Evolutionary conservation across 2,329 filamentous ascomycete species (phyloP), one percentile per base, ranked within the genome.

Genomic region (Verticillium albo-atrum): DNA sequence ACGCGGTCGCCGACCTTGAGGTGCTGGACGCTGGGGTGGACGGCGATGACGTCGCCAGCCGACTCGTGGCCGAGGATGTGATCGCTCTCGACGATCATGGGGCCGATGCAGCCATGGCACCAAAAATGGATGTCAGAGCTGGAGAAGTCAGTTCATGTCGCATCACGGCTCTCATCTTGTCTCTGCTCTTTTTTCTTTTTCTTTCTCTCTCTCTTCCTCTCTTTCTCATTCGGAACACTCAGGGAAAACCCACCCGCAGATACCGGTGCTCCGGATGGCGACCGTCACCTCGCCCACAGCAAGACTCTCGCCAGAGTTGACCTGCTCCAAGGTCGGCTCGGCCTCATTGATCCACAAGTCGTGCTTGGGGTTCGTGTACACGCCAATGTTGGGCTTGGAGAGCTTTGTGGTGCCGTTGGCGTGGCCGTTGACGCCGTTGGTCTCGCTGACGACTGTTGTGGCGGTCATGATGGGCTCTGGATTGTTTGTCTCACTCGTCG

Each of bases 121-220:
- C 94, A 98, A 81, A 98, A 98, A 78, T 98, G 94, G 59, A 98
- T 89, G 75, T 97, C 93, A 62, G 91, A 96, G 60, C 91, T 94
- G 68, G 56, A 10, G 20, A 54, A 42, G 50, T 61, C n/a, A 64
- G 62, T 70, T 59, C 37, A 37, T 20, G 35, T 57, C 56, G 59
- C 26, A 54, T 6, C 10, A 54, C 28, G 23, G 28, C 30, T 17
- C 15, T 42, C 30, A 17, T 34, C 17, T n/a, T 14, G 10, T 1
- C 7, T 23, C 26, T 5, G 27, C 54, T 56, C 14, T 27, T 6
- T 17, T 15, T 23, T 17, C 23, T 20, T 32, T 42, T 20, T 34
- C 17, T n/a, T 14, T 17, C 1, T 42, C 23, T 34, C 17, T n/a
- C n/a, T 17, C 1, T 7, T 23, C 26, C 10, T 42, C 54, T 56